phyloP scores from a whole-genome alignment of 1,284 basidiomycete species.

The Papiliotrema laurentii region DNA sequence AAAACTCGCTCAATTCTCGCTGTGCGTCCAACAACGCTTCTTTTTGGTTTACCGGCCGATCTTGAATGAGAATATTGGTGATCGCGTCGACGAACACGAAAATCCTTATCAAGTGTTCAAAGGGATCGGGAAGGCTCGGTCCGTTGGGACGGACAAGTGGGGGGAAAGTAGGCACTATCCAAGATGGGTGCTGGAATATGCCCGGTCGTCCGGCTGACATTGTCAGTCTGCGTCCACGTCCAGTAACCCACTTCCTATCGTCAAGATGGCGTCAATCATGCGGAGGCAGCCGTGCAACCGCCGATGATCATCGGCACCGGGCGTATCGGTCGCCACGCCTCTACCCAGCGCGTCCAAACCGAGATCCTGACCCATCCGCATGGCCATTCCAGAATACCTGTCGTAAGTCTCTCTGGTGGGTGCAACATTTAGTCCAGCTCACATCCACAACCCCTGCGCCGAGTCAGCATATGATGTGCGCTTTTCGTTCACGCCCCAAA shows the following conservation, averaged over 20 bases:
- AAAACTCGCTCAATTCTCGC: constrained; percentile 14
- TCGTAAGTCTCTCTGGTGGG: background rate
- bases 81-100: constrained; percentile 1
- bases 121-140: constrained; percentile 9
- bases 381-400: constrained; percentile 23
- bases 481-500: background rate
- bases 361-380: constrained; percentile 20
- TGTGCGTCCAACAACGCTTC: constrained; percentile 7
- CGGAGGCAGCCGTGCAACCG: constrained; percentile 8
- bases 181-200: background rate
- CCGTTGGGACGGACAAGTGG: background rate
- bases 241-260: constrained; percentile 19
- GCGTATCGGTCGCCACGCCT: background rate
- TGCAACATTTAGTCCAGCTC: background rate
- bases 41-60: background rate
- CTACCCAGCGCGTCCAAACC: constrained; percentile 5
- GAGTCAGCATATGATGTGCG: background rate
- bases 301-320: background rate
- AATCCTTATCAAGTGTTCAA: constrained; percentile 1
- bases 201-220: constrained; percentile 1
- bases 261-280: constrained; percentile 19
- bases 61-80: background rate
- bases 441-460: constrained; percentile 22
- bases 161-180: background rate
- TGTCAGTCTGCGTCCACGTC: background rate